Percentiles rank a stretch among this genome's conserved stretches.
phyloP scores from a whole-genome alignment of 768 basidiomycete species.

The Panaeolus papilionaceus region DNA sequence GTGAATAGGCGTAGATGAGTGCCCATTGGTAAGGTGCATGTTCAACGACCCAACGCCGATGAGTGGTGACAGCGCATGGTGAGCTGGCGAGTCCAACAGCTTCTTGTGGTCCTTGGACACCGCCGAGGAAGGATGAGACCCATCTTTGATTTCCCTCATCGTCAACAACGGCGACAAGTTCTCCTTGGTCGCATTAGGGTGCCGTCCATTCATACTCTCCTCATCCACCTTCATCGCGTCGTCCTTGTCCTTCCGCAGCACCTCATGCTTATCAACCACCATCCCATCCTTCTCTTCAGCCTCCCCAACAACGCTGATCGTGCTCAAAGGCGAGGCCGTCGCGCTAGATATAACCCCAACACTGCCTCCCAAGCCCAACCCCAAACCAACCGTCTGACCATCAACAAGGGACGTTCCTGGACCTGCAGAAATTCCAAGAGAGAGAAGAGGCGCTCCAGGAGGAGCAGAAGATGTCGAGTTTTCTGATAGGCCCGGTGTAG shows the following conservation, averaged over 20 bases:
- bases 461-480: not conserved
- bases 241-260: not conserved
- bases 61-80: not conserved
- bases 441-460: not conserved
- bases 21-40: not conserved
- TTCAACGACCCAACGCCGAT: constrained; percentile 7
- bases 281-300: constrained; percentile 20
- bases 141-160: not conserved
- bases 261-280: constrained; percentile 19
- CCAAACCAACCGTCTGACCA: not conserved
- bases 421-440: not conserved
- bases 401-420: not conserved
- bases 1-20: not conserved
- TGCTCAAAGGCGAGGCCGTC: not conserved
- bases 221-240: constrained; percentile 15
- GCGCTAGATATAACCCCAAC: not conserved
- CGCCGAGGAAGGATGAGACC: not conserved
- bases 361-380: not conserved
- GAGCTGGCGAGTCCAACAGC: not conserved
- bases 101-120: not conserved
- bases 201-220: constrained; percentile 2
- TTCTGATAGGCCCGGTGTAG: not conserved
- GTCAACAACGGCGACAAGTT: not conserved
- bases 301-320: constrained; percentile 6
- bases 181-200: not conserved